phyloP scores from a whole-genome alignment of 2,329 filamentous ascomycete species.

The Dactylellina sp. region DNA sequence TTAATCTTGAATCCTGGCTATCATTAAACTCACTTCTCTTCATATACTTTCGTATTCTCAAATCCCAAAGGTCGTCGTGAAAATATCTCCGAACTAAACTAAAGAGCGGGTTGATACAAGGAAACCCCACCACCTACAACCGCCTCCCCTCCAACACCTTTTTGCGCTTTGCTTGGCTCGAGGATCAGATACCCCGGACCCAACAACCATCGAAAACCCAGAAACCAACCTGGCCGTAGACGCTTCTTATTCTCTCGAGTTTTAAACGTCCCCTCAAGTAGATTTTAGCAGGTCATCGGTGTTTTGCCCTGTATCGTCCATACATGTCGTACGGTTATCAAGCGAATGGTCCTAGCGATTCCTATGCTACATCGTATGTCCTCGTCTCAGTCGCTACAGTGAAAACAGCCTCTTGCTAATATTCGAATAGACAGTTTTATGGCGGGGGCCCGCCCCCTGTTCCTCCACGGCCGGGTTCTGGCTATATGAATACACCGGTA shows the following conservation, averaged over 20 bases:
- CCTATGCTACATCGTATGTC: slow-evolving; percentile 56
- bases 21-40: neutral
- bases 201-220: slow-evolving; percentile 16
- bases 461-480: slow-evolving; percentile 50
- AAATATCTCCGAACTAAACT: neutral
- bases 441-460: slow-evolving; percentile 51
- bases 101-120: neutral
- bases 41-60: neutral
- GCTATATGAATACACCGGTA: slow-evolving; percentile 47
- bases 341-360: slow-evolving; percentile 55
- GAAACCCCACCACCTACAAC: slow-evolving; percentile 26
- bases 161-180: slow-evolving; percentile 20
- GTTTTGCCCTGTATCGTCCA: slow-evolving; percentile 20
- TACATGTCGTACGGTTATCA: slow-evolving; percentile 57
- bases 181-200: slow-evolving; percentile 31
- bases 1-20: slow-evolving; percentile 7
- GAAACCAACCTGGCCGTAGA: slow-evolving; percentile 16
- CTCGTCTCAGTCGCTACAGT: neutral
- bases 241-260: slow-evolving; percentile 7
- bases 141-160: slow-evolving; percentile 25
- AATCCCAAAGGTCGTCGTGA: neutral
- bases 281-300: neutral
- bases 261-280: slow-evolving; percentile 2
- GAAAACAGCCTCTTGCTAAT: slow-evolving; percentile 11
- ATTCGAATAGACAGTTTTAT: slow-evolving; percentile 45